Conservation (phyloP, 768 basidiomycete species). For the Kwoniella heveanensis region DNA sequence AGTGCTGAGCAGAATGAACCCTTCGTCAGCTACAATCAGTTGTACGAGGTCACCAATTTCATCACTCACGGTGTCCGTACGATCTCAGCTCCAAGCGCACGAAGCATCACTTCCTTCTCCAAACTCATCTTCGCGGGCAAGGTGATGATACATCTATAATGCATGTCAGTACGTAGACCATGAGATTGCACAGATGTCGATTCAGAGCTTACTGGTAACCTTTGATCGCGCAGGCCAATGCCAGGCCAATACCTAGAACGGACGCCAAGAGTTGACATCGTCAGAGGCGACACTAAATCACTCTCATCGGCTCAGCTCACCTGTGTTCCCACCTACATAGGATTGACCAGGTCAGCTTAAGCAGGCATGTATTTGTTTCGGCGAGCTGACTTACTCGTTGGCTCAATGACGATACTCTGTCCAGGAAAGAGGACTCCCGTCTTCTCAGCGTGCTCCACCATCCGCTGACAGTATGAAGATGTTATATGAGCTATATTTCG, state of each 20-base stretch:
- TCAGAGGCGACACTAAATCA: no score
- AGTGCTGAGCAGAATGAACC: slow-evolving; percentile 32
- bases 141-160: slow-evolving; percentile 57
- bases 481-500: slow-evolving; percentile 1
- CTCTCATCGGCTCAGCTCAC: slow-evolving; percentile 57
- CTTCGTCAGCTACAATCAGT: neutral
- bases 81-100: slow-evolving; percentile 90
- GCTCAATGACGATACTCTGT: slow-evolving; percentile 89
- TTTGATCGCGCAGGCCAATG: slow-evolving; percentile 91
- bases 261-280: neutral
- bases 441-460: slow-evolving; percentile 91
- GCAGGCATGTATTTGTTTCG: neutral
- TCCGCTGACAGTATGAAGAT: slow-evolving; percentile 63
- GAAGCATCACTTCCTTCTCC: slow-evolving; percentile 91
- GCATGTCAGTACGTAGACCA: slow-evolving; percentile 35
- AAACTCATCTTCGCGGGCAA: slow-evolving; percentile 93
- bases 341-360: slow-evolving; percentile 4
- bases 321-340: slow-evolving; percentile 81
- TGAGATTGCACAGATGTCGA: neutral
- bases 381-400: slow-evolving; percentile 59
- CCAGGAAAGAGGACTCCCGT: slow-evolving; percentile 81
- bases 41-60: neutral
- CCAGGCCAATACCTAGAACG: slow-evolving; percentile 79
- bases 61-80: slow-evolving; percentile 83
- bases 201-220: slow-evolving; percentile 55